These are phyloP conservation scores for Gonapodya prolifera DNA, from an alignment of 192 early-diverging fungal species.

Conservation along the genomic window DNA sequence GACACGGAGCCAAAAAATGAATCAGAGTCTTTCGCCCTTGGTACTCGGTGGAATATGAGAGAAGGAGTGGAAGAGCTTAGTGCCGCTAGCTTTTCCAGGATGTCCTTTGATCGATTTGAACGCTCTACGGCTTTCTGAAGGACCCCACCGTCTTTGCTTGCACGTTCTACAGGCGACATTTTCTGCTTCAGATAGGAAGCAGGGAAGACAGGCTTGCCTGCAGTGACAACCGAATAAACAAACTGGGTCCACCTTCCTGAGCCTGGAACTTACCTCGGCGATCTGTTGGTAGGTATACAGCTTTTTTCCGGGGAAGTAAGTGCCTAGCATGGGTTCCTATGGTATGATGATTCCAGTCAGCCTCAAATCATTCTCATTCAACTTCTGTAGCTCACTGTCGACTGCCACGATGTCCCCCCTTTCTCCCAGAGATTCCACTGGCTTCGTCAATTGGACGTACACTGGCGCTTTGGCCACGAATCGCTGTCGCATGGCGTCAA, in stretches of 20 bases:
- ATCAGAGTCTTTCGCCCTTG: not conserved
- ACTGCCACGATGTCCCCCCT: not conserved
- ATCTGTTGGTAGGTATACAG: not conserved
- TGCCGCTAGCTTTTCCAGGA: not conserved
- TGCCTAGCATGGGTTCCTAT: not conserved
- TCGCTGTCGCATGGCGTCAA: too few species aligned
- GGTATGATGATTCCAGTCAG: not conserved
- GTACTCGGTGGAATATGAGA: not conserved
- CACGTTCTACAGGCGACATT: too few species aligned
- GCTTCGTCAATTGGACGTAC: not conserved
- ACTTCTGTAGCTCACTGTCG: not conserved
- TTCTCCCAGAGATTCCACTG: not conserved
- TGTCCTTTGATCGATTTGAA: not conserved
- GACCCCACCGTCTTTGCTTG: too few species aligned
- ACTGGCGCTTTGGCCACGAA: not conserved
- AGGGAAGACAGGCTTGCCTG: not conserved
- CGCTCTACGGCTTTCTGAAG: not conserved
- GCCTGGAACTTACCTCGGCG: not conserved
- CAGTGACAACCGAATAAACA: too few species aligned
- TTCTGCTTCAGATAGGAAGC: not conserved
- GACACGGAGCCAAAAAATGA: not conserved
- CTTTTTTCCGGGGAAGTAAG: not conserved
- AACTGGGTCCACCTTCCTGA: too few species aligned
- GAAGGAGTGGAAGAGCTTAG: not conserved
- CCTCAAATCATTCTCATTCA: not conserved